Evolutionary conservation across 2,329 filamentous ascomycete species (phyloP).

Genomic region (Stagonosporopsis chrysanthemi): DNA sequence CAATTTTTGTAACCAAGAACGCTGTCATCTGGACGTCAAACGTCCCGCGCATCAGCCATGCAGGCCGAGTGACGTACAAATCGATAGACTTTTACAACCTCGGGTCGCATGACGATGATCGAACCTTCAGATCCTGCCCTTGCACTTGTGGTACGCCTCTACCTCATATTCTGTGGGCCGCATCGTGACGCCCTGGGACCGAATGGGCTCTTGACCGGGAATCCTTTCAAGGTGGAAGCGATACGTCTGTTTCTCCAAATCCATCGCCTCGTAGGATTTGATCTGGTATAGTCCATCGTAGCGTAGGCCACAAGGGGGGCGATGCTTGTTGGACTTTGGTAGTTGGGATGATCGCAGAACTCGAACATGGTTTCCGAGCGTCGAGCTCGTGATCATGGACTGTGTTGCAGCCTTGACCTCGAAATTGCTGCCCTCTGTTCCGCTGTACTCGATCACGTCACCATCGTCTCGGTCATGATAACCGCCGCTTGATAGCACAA

Average conservation of each 20-base stretch:
- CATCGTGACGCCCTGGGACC: conserved; percentile 51
- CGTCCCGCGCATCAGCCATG: neutral
- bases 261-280: conserved; percentile 47
- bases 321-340: conserved; percentile 47
- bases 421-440: conserved; percentile 54
- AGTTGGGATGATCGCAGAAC: conserved; percentile 59
- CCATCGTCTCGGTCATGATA: conserved; percentile 62
- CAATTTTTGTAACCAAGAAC: neutral
- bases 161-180: conserved; percentile 52
- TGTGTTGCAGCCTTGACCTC: conserved; percentile 51
- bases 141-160: conserved; percentile 31
- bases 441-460: conserved; percentile 60
- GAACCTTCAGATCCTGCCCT: conserved; percentile 10
- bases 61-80: neutral
- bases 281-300: conserved; percentile 67
- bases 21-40: neutral
- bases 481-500: conserved; percentile 60
- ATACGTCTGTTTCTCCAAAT: conserved; percentile 53
- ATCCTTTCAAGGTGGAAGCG: conserved; percentile 58
- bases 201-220: conserved; percentile 57
- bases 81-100: neutral
- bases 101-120: neutral
- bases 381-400: conserved; percentile 52
- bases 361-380: conserved; percentile 52
- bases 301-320: conserved; percentile 59